Evolutionary conservation across 176 grass and related monocot species (phyloP), one percentile per base, ranked within the genome.

Genomic region (Triticum timopheevii): DNA sequence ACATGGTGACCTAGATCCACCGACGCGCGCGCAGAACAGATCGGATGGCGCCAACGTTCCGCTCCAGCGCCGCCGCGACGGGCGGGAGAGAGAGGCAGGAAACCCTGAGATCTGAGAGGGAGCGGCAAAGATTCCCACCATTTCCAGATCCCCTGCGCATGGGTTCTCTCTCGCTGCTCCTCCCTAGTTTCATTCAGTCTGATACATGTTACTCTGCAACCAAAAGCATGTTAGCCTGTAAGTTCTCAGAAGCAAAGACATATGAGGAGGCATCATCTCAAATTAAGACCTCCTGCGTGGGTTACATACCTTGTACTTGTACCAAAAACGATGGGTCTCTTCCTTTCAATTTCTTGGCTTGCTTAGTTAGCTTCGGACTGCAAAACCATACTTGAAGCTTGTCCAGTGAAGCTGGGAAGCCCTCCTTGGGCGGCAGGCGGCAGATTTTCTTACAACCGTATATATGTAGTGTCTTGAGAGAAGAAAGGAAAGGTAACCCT

Each of bases 341-440:
- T 69, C 8, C 66, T 36, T 35, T 31, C 5, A 66, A 2, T 31
- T 66, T 66, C 28, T 33, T 1, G 2, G 65, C 65, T 34, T 67
- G 65, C 65, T 34, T 2, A 7, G 15, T 34, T 17, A 17, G 2
- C 15, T 4, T 0, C 3, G 28, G 28, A 67, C 65, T 19, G 3
- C 28, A 67, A 65, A 0, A 7, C 0, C 0, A 0, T 35, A 67
- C 15, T 3, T 1, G 5, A 17, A 67, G 27, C 13, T 0, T 9
- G 33, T 67, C 28, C 65, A 67, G 65, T 17, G 65, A 67, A 67
- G 15, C 16, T 2, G 65, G 65, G 65, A 67, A 2, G 65, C 28
- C 28, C 65, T 67, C 28, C 64, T 67, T 67, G 13, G 28, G 28
- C 17, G 65, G 65, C 65, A 67, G 13, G 7, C 6, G 34, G 2